Conservation (phyloP, 805 yeast species). For the Tetrapisispora namnaoensis region DNA sequence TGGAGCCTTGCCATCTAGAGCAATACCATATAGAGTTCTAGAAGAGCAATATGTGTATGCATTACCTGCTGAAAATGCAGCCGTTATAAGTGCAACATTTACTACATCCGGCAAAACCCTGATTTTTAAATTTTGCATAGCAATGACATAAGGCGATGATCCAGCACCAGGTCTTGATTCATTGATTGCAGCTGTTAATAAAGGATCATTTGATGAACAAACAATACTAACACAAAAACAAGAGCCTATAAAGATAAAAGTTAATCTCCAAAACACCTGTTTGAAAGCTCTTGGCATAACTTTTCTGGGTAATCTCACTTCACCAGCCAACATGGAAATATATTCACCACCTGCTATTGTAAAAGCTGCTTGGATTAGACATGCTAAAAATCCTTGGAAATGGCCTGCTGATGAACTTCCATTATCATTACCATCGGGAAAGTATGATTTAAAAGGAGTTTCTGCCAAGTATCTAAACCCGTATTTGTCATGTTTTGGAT, state of each 20-base stretch:
- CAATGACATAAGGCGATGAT: slow-evolving; percentile 74
- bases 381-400: slow-evolving; percentile 62
- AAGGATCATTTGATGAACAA: slow-evolving; percentile 59
- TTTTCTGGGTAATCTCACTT: slow-evolving; percentile 59
- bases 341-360: slow-evolving; percentile 85
- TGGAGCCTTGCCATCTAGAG: slow-evolving; percentile 68
- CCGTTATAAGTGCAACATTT: slow-evolving; percentile 63
- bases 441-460: slow-evolving; percentile 48
- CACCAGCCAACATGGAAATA: slow-evolving; percentile 78
- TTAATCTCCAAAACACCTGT: slow-evolving; percentile 59
- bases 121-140: slow-evolving; percentile 63
- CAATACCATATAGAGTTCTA: slow-evolving; percentile 57
- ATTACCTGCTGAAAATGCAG: slow-evolving; percentile 79
- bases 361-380: slow-evolving; percentile 62
- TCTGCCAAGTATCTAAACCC: slow-evolving; percentile 50
- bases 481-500: slow-evolving; percentile 55
- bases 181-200: slow-evolving; percentile 45
- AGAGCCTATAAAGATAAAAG: slow-evolving; percentile 61
- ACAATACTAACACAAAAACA: slow-evolving; percentile 71
- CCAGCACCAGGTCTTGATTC: slow-evolving; percentile 66
- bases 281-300: slow-evolving; percentile 71
- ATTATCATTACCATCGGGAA: slow-evolving; percentile 35
- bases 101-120: slow-evolving; percentile 65
- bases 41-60: slow-evolving; percentile 69
- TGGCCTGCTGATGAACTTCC: slow-evolving; percentile 36